Conservation (phyloP, 225 moss, liverwort and hornwort species). For the Marchantia paleacea region DNA sequence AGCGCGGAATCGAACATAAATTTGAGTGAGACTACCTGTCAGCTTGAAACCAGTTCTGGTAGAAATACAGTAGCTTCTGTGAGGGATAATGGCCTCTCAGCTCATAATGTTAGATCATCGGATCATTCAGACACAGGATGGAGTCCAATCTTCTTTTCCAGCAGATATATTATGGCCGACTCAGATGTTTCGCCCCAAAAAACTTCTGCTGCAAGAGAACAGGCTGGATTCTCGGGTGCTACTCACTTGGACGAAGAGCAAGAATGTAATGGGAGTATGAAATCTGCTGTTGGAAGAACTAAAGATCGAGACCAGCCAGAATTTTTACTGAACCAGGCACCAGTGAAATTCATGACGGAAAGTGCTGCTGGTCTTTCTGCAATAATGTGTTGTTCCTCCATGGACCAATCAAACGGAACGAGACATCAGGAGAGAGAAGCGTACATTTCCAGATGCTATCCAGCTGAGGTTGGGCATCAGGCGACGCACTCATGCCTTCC, state of each 20-base stretch:
- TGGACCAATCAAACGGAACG: constrained; percentile 7
- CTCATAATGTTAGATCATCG: background rate
- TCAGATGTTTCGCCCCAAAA: background rate
- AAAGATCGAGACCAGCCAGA: constrained; percentile 14
- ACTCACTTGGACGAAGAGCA: constrained; percentile 19
- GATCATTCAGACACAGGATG: background rate
- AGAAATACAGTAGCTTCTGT: background rate
- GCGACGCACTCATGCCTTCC: background rate
- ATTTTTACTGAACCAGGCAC: background rate
- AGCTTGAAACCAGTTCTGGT: background rate
- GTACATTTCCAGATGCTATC: background rate
- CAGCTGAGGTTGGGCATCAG: constrained; percentile 1
- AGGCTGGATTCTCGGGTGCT: background rate
- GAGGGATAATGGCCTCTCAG: background rate
- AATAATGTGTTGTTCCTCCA: constrained; percentile 9
- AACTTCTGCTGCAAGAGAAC: background rate
- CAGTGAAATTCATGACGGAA: background rate
- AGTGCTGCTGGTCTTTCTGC: background rate
- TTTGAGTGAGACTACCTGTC: background rate
- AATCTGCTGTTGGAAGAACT: constrained; percentile 16
- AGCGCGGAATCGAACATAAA: background rate
- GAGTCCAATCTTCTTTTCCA: background rate
- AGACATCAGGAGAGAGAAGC: constrained; percentile 7
- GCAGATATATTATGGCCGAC: no score
- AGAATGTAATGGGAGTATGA: constrained; percentile 27